Conservation (phyloP, 768 basidiomycete species). For the Leccinum barrowsii region DNA sequence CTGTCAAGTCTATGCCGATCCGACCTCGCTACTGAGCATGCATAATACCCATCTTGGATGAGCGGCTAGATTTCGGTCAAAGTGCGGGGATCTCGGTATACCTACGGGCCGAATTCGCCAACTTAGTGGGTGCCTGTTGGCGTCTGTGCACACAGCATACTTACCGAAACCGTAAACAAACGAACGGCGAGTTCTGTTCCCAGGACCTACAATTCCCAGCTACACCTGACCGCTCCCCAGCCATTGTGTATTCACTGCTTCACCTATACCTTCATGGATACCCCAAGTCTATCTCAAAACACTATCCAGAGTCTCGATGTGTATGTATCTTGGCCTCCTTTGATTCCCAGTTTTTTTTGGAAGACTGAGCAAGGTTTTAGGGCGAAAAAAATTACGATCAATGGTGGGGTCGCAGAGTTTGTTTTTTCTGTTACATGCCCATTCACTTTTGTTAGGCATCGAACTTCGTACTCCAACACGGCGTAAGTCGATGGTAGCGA, state of each 20-base stretch:
- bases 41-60: background rate
- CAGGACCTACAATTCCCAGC: constrained; percentile 4
- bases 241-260: background rate
- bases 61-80: background rate
- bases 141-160: constrained; percentile 16
- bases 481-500: constrained; percentile 3
- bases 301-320: background rate
- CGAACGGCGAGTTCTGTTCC: background rate
- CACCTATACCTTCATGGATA: constrained; percentile 4
- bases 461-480: constrained; percentile 8
- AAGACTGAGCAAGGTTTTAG: constrained; percentile 4
- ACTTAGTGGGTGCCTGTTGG: background rate
- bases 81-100: constrained; percentile 3
- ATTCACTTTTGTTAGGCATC: constrained; percentile 2
- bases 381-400: constrained; percentile 10
- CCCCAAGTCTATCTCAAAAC: background rate
- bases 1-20: background rate
- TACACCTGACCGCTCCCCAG: background rate
- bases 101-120: background rate
- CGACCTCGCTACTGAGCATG: background rate
- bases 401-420: background rate
- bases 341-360: background rate
- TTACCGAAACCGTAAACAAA: constrained; percentile 17
- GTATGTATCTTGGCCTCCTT: constrained; percentile 3
- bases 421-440: background rate